Base-by-base conservation (phyloP, 768 basidiomycete genomes). In the Trametes cingulata region DNA sequence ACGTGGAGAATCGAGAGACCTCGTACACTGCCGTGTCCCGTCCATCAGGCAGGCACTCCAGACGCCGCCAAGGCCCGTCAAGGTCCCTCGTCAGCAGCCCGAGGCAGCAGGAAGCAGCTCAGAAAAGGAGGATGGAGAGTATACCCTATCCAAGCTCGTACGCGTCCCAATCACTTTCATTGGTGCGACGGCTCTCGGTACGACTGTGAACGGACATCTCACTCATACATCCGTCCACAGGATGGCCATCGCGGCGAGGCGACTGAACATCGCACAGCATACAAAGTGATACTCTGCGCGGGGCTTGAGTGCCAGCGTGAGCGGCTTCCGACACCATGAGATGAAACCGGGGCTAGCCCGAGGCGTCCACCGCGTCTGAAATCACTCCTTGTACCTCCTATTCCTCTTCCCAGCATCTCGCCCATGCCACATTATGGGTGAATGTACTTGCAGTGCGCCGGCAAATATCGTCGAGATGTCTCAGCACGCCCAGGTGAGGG, bases 41-140 rank as follows among this genome's bases (percentile, higher is more conserved):
- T 25, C 48, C 48, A 49, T 49, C 48, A 49, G 20, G 48, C 48
- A 51, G 50, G 50, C 50, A 51, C 50, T 22, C 17, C 35, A 36
- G n/a, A 19, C 12, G 12, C 39, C 35, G 35, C 14, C 50, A 10
- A 35, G 35, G 35, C 37, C 17, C 48, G n/a, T 29, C 47, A 48
- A 9, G 13, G 17, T 33, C 33, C 24, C 14, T 22, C 50, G 35
- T 24, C 35, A 39, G 12, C 20, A 51, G 3, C 50, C 50, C 35
- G 50, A 22, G 29, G 29, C 4, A 33, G 10, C 10, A 33, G 10
- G 6, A 33, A 10, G 29, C 6, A 33, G n/a, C n/a, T n/a, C n/a
- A n/a, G 29, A 10, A 33, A 5, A 33, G 29, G 6, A 10, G 29
- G 10, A 33, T 33, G 29, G 29, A 10, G 29, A 33, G 29, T 4